Evolutionary conservation across 257 asterid species (phyloP).

Genomic region (Ilex aquifolium): DNA sequence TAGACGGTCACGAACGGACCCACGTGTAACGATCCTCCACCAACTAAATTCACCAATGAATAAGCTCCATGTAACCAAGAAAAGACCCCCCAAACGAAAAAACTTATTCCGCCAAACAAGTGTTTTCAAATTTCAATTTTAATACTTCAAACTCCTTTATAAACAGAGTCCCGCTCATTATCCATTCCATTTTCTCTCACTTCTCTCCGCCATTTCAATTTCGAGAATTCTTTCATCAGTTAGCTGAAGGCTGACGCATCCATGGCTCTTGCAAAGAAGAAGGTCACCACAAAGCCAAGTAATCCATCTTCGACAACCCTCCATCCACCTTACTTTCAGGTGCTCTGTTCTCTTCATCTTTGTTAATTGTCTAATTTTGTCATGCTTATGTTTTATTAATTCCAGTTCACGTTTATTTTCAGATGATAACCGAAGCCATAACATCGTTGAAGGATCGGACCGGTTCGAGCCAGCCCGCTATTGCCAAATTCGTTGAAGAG

Average conservation of each 20-base stretch:
- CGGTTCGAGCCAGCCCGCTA: constrained; percentile 59
- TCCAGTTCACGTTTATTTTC: background rate
- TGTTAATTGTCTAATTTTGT: background rate
- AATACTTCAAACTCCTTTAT: too few species aligned
- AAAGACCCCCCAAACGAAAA: too few species aligned
- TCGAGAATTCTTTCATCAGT: too few species aligned
- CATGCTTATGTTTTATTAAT: background rate
- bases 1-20: too few species aligned
- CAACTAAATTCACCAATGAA: too few species aligned
- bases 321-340: constrained; percentile 51
- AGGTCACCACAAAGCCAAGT: constrained; percentile 7
- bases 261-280: constrained; percentile 40
- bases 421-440: constrained; percentile 61
- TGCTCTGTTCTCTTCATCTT: background rate
- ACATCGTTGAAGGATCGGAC: constrained; percentile 47
- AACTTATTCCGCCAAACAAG: too few species aligned
- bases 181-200: too few species aligned
- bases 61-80: too few species aligned
- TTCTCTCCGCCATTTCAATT: too few species aligned
- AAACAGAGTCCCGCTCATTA: too few species aligned
- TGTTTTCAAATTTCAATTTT: too few species aligned
- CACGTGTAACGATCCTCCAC: too few species aligned
- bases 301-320: constrained; percentile 15
- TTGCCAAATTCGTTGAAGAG: constrained; percentile 44
- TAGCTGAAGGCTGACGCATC: background rate